Percentiles rank a stretch among this genome's conserved stretches.
Conservation (phyloP, 1,284 basidiomycete species). For the Omphalotus olearius region DNA sequence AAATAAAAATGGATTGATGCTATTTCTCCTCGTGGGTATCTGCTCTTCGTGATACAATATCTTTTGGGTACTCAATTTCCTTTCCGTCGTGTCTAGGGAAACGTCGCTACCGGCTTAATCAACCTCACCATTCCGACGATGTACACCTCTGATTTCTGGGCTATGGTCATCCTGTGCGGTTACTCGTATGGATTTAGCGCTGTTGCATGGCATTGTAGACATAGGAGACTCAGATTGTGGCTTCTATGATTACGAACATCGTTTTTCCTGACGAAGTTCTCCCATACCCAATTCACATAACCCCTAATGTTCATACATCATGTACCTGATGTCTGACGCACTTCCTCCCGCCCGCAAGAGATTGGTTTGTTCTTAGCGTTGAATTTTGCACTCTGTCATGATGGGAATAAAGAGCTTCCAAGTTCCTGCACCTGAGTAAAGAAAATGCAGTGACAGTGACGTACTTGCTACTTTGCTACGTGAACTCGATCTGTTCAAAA, state of each 20-base stretch:
- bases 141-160: conserved; percentile 57
- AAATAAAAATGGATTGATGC: conserved; percentile 74
- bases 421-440: no score
- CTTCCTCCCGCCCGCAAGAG: no score
- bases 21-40: conserved; percentile 78
- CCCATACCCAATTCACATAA: no score
- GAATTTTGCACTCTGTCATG: no score
- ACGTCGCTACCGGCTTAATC: conserved; percentile 81
- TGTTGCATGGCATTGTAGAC: conserved; percentile 53
- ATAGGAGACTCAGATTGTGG: conserved; percentile 19
- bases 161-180: conserved; percentile 59
- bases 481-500: no score
- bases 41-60: neutral
- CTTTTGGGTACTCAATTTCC: neutral
- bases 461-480: no score
- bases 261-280: no score
- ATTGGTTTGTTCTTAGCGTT: no score
- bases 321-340: neutral
- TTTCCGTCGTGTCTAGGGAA: conserved; percentile 53
- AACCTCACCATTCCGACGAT: conserved; percentile 85
- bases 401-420: no score
- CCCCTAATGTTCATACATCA: no score
- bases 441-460: no score
- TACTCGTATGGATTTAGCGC: conserved; percentile 63
- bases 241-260: neutral